phyloP scores from a whole-genome alignment of 2,329 filamentous ascomycete species.

The Fusarium neocosmosporiellum region DNA sequence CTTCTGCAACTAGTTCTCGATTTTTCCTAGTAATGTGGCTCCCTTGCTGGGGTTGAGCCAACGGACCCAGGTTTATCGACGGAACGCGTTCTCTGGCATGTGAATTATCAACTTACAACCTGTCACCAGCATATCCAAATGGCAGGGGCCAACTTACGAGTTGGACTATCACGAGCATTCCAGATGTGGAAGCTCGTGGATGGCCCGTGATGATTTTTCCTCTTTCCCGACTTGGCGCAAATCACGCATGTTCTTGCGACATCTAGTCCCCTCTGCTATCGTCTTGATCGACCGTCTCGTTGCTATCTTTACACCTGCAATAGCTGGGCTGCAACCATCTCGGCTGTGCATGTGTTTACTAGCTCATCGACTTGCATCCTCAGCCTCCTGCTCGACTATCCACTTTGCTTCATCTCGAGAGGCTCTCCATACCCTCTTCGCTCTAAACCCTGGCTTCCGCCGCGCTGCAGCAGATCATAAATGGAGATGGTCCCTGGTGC shows the following conservation, averaged over 20 bases:
- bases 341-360: background rate
- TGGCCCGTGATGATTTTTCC: background rate
- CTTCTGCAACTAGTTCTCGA: conserved; percentile 34
- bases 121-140: background rate
- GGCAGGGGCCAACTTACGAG: background rate
- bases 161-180: conserved; percentile 9
- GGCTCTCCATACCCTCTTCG: conserved; percentile 25
- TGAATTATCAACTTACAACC: conserved; percentile 24
- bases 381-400: conserved; percentile 28
- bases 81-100: conserved; percentile 30
- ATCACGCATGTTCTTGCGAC: background rate
- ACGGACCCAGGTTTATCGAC: conserved; percentile 6
- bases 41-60: conserved; percentile 8
- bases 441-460: conserved; percentile 5
- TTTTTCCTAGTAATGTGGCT: conserved; percentile 31
- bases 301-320: conserved; percentile 20
- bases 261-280: conserved; percentile 4
- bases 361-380: conserved; percentile 15
- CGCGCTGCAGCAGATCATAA: conserved; percentile 34
- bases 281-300: background rate
- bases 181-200: background rate
- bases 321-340: conserved; percentile 17
- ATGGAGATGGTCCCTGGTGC: conserved; percentile 33
- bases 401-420: conserved; percentile 11
- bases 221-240: background rate